Evolutionary conservation across 2,329 filamentous ascomycete species (phyloP).

Genomic region (Verruconis gallopava): DNA sequence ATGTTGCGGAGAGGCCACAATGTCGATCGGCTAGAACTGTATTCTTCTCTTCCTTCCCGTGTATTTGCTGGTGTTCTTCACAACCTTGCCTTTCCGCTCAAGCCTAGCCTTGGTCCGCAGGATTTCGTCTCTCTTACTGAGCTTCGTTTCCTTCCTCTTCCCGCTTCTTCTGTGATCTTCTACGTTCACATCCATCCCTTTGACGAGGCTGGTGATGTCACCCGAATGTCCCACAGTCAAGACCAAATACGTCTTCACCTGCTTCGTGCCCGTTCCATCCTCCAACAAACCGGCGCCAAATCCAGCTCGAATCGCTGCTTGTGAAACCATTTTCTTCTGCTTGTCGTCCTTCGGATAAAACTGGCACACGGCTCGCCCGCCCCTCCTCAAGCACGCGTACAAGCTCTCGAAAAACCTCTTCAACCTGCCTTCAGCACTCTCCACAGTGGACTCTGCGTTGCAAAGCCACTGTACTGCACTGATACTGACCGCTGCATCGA

Average conservation of each 20-base stretch:
- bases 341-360: conserved; percentile 96
- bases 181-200: conserved; percentile 52
- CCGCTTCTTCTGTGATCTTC: conserved; percentile 46
- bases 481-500: conserved; percentile 92
- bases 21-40: conserved; percentile 4
- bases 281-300: conserved; percentile 92
- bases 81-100: conserved; percentile 86
- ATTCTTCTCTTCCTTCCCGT: conserved; percentile 77
- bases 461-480: conserved; percentile 97
- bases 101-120: conserved; percentile 83
- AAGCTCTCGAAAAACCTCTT: conserved; percentile 84
- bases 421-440: conserved; percentile 64
- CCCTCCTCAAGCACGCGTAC: conserved; percentile 70
- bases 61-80: conserved; percentile 86
- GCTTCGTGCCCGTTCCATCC: conserved; percentile 94
- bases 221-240: conserved; percentile 62
- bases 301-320: conserved; percentile 80
- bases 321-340: conserved; percentile 84
- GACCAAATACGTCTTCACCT: conserved; percentile 89
- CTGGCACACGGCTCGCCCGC: conserved; percentile 85
- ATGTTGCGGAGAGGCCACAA: not conserved
- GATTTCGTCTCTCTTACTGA: conserved; percentile 65
- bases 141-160: conserved; percentile 51
- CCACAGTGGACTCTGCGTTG: conserved; percentile 82
- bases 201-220: conserved; percentile 83